Percentiles rank a stretch among this genome's conserved stretches.
Conservation (phyloP, 768 basidiomycete species). For the Tubosaeta sp. region DNA sequence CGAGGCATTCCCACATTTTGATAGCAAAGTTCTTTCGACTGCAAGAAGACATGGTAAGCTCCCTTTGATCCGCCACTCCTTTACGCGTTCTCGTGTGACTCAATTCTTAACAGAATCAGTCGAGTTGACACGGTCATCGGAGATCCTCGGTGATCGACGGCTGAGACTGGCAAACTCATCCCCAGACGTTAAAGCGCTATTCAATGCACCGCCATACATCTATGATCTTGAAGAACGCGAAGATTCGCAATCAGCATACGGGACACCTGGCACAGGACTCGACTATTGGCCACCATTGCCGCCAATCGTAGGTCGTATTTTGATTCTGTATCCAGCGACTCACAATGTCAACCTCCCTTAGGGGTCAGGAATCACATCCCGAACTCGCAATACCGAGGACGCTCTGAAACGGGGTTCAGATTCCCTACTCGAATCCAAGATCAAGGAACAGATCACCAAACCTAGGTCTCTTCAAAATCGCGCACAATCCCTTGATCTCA, state of each 20-base stretch:
- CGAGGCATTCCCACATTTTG: conserved; percentile 94
- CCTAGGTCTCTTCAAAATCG: conserved; percentile 81
- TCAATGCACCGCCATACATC: conserved; percentile 81
- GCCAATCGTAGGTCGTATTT: conserved; percentile 56
- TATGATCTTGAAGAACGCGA: conserved; percentile 75
- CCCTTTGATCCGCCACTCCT: conserved; percentile 29
- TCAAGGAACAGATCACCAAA: conserved; percentile 72
- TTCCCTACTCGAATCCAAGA: conserved; percentile 76
- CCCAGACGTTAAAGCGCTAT: conserved; percentile 92
- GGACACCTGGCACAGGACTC: conserved; percentile 44
- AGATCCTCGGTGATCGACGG: conserved; percentile 66
- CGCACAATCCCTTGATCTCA: conserved; percentile 86
- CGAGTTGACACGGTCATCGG: conserved; percentile 60
- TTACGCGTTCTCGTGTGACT: conserved; percentile 5
- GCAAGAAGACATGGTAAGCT: conserved; percentile 59
- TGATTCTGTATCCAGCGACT: conserved; percentile 14
- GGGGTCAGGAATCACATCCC: conserved; percentile 67
- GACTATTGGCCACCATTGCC: conserved; percentile 78
- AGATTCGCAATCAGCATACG: conserved; percentile 57
- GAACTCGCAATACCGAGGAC: conserved; percentile 69
- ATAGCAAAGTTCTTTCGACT: conserved; percentile 87
- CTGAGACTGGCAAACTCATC: conserved; percentile 85
- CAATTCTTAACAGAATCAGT: conserved; percentile 57
- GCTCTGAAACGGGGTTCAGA: conserved; percentile 79
- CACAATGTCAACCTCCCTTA: conserved; percentile 25